Evolutionary conservation across 2,329 filamentous ascomycete species (phyloP).

Genomic region (Ciborinia camelliae): DNA sequence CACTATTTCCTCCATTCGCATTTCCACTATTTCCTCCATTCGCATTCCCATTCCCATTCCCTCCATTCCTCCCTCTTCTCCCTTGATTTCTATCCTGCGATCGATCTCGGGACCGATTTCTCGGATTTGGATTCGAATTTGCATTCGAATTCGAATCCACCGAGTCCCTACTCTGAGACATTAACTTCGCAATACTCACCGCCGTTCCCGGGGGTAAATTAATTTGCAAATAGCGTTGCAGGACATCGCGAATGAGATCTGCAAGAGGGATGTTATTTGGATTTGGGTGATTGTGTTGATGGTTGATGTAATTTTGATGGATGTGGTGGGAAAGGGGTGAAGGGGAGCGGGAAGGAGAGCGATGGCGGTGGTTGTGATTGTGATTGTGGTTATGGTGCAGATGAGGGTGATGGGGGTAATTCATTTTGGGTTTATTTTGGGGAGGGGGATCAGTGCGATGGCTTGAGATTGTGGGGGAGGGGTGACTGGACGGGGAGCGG

Average conservation of each 20-base stretch:
- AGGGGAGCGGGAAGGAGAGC: background rate
- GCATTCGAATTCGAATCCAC: background rate
- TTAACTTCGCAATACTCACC: background rate
- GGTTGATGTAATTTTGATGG: background rate
- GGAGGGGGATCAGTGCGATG: background rate
- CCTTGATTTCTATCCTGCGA: background rate
- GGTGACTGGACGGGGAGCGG: background rate
- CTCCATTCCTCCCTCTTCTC: background rate
- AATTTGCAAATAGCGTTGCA: constrained; percentile 7
- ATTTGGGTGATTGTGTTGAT: background rate
- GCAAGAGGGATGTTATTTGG: background rate
- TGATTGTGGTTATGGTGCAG: background rate
- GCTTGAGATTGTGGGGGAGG: background rate
- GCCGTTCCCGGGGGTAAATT: background rate
- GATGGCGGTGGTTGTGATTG: background rate
- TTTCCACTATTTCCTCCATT: background rate
- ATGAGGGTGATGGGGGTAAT: background rate
- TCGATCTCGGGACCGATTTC: background rate
- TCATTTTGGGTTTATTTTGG: background rate
- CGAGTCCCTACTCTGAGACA: background rate
- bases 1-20: background rate
- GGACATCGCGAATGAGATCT: background rate
- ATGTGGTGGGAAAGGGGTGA: background rate
- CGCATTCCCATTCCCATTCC: background rate
- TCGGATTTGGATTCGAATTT: background rate